Evolutionary conservation across 495 filamentous ascomycete genomes (phyloP), one percentile per base, ranked within the genome.

Genomic region (Xylaria intraflava): DNA sequence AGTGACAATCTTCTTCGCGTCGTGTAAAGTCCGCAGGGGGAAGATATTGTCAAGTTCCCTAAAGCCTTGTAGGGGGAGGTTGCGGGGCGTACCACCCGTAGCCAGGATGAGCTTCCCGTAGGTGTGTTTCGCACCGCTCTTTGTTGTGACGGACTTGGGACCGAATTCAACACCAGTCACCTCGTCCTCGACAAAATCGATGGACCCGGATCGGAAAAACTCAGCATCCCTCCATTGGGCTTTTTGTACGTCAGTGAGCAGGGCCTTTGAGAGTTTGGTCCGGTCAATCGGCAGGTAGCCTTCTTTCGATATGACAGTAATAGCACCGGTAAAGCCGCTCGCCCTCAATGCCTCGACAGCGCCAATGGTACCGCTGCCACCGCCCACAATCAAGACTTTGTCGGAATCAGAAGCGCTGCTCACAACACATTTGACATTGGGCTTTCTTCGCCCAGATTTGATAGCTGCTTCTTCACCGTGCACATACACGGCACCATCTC

Each of bases 251-350:
- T 98, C 92, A n/a, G 88, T 76, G 56, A 97, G 83, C 11, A 97
- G 74, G 1, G 93, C 90, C 70, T 98, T 98, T 51, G 89, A 95
- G 45, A 98, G 82, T 77, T 97, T 97, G 5, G 93, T 88, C 12
- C 93, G 83, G 75, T 98, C 93, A 65, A 96, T 90, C 40, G 89
- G 88, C 19, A 83, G 75, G 65, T 91, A 85, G 2, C 86, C 84
- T 66, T 98, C 93, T 54, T 75, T 81, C n/a, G 87, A 82, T 57
- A 98, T 83, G 59, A 95, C 72, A 8, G 90, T 93, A 54, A 97
- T 86, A 46, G 77, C 67, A 23, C 93, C 93, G 5, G 75, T 80
- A 76, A 86, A 97, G 26, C 88, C 89, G 26, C 84, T 81, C 51
- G 85, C 84, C 19, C 94, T 85, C 36, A 98, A 77, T 5, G 81